Evolutionary conservation across 2,329 filamentous ascomycete species (phyloP), one percentile per base, ranked within the genome.

Genomic region (Bipolaris oryzae): DNA sequence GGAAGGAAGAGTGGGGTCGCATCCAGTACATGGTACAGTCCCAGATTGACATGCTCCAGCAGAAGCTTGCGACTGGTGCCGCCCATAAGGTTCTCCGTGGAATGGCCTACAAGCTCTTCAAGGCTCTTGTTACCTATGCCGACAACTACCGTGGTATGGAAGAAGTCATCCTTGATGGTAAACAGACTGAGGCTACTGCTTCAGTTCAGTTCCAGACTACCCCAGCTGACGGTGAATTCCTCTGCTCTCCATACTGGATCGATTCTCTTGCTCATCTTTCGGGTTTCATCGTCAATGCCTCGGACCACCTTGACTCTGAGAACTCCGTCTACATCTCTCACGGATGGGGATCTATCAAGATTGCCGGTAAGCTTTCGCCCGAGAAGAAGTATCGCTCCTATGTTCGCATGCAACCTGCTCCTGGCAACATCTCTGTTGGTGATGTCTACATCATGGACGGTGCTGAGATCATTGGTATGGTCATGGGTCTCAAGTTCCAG

Each of bases 51-150:
- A 80, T 92, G 34, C 86, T 94, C 70, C 85, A 86, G 67, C 82
- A 84, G 60, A 88, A 86, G 57, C 87, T 89, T 53, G 78, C 84
- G 66, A 82, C 80, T 33, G 89, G 89, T 37, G 83, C 84, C 53
- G 88, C 89, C 25, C 89, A 89, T 72, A 89, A 90, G 77, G 84
- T 92, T 60, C 85, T 89, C 47, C 86, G 89, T 23, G 89, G 89
- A 33, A 85, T 92, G 78, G 88, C 89, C 13, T 95, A 95, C 82
- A 93, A 92, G 77, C 82, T 89, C 49, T 86, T 86, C 77, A 82
- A 82, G 68, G 79, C 82, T 50, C 76, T 86, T 31, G 84, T 86
- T 35, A 81, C 81, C 47, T 86, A 86, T 63, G 80, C 82, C 55
- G 78, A 80, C 55, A 83, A 81, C 66, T 86, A 84, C 73, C 80